These are phyloP conservation scores for Amyloporia xantha DNA, from an alignment of 768 basidiomycete genomes.

Conservation along the genomic window DNA sequence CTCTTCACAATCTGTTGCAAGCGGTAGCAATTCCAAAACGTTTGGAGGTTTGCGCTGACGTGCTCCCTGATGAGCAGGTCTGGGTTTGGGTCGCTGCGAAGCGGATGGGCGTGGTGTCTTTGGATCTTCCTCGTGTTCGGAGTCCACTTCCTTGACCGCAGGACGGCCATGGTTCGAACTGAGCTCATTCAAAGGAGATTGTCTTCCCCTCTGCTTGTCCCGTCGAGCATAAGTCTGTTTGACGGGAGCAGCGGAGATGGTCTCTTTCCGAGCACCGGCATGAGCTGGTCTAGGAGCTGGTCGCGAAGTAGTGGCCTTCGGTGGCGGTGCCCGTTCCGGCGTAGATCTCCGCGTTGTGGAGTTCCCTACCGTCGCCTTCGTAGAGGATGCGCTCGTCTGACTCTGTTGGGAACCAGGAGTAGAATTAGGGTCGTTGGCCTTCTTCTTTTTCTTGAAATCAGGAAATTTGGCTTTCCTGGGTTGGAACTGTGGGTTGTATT, in stretches of 20 bases:
- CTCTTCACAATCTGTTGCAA: neutral
- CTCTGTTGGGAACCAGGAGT: neutral
- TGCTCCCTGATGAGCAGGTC: neutral
- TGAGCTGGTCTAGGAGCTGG: neutral
- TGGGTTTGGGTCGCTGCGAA: conserved; percentile 1
- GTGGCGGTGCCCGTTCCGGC: neutral
- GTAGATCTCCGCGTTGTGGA: neutral
- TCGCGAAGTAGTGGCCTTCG: neutral
- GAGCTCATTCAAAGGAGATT: conserved; percentile 8
- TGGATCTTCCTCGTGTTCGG: neutral
- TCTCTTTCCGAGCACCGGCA: neutral
- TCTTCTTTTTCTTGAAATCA: conserved; percentile 18
- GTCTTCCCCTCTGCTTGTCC: neutral
- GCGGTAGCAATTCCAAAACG: conserved; percentile 3
- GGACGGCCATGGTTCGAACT: conserved; percentile 6
- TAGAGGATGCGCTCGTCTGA: neutral
- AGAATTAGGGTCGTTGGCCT: neutral
- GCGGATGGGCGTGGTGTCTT: conserved; percentile 9
- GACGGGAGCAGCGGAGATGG: neutral
- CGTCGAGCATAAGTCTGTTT: neutral
- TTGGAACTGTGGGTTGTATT: conserved; percentile 7
- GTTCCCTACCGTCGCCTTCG: neutral
- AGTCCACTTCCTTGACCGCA: neutral
- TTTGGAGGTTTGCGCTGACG: conserved; percentile 7
- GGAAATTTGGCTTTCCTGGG: conserved; percentile 7